Conservation (phyloP, 495 filamentous ascomycete species). For the Penicillium flavigenum region DNA sequence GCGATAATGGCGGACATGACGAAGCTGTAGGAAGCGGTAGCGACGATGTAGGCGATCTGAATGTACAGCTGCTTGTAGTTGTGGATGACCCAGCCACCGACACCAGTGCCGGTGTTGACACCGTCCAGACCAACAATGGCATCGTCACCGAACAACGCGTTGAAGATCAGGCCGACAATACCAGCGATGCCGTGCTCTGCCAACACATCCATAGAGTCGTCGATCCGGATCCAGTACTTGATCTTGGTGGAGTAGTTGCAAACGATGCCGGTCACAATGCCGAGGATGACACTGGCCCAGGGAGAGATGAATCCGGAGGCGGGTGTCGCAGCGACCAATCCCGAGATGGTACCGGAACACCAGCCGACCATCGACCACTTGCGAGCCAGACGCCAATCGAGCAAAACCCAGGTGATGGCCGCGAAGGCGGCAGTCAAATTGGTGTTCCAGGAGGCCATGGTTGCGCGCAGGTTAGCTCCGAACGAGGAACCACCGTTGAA, state of each 20-base stretch:
- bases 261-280: constrained; percentile 77
- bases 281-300: constrained; percentile 84
- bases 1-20: constrained; percentile 81
- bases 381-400: constrained; percentile 90
- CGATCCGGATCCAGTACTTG: constrained; percentile 93
- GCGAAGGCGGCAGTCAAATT: constrained; percentile 89
- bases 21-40: constrained; percentile 74
- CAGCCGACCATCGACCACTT: constrained; percentile 99
- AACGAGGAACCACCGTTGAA: constrained; percentile 99
- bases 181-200: constrained; percentile 96
- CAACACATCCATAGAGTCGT: constrained; percentile 97
- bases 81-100: constrained; percentile 83
- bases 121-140: constrained; percentile 94
- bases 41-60: constrained; percentile 86
- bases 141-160: constrained; percentile 81
- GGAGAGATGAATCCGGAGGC: constrained; percentile 85
- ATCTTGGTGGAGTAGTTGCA: constrained; percentile 97
- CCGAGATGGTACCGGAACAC: constrained; percentile 92
- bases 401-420: constrained; percentile 83
- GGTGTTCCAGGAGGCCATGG: constrained; percentile 97
- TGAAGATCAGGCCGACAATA: constrained; percentile 89
- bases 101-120: constrained; percentile 71
- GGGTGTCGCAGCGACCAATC: constrained; percentile 87
- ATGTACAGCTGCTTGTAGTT: constrained; percentile 89
- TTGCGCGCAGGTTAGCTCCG: constrained; percentile 90